Base-by-base conservation (phyloP, 108 stramenopile genomes). In the Craspedostauros australis region DNA sequence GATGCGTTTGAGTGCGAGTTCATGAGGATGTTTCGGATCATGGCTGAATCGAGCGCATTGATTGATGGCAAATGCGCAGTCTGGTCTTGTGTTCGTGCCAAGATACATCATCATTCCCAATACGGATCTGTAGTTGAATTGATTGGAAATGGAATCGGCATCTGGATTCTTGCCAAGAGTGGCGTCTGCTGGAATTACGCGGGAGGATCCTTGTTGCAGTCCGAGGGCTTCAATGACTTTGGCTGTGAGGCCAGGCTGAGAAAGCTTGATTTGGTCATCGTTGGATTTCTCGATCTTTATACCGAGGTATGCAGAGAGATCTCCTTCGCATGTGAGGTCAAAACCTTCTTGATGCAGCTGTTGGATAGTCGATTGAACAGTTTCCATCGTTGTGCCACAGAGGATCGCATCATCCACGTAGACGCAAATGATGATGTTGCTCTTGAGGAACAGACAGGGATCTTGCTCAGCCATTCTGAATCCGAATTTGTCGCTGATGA, bases 391-490 rank as follows among this genome's bases (percentile, higher is more conserved):
- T n/a, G n/a, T n/a, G n/a, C n/a, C n/a, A 25, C 26, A 46, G 30
- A 74, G 32, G 0, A 56, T 32, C 1, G 55, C 48, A 39, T 72
- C 75, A 21, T 72, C 62, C 7, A 77, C 70, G 43, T 72, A 77
- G 0, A 54, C 14, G 7, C 73, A 43, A 6, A 66, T 39, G 14
- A 73, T 39, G 1, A 73, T 11, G 2, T 52, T 33, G 9, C 15
- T 45, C 15, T 49, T 54, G 15, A 70, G 23, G 22, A 73, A 72
- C 26, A 80, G 53, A 31, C 79, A 80, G 25, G 72, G 70, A 46
- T 76, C 79, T 8, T 43, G 24, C 25, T 42, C n/a, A n/a, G n/a
- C n/a, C n/a, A n/a, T n/a, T n/a, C n/a, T n/a, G 58, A 38, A 32
- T 15, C 22, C 60, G 34, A 43, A 32, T 39, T 19, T 48, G 7